Conservation (phyloP, 345 rosid genomes). For the Bruguiera sexangula region DNA sequence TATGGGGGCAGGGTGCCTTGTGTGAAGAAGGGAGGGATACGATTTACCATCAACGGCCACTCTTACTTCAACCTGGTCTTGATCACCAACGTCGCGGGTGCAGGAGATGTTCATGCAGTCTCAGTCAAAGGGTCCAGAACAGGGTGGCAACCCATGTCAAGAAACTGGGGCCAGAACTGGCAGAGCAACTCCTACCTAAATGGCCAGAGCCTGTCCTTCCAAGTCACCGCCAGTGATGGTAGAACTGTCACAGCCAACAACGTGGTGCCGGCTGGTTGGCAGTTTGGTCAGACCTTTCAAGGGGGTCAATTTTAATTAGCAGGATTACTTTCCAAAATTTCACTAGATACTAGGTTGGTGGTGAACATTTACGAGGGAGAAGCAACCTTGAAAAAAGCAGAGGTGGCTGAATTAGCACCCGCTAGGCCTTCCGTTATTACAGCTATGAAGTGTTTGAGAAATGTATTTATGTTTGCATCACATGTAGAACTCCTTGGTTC, state of each 20-base stretch:
- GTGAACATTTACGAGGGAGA: no score
- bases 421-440: no score
- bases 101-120: slow-evolving; percentile 51
- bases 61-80: slow-evolving; percentile 51
- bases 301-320: slow-evolving; percentile 44
- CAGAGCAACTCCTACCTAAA: slow-evolving; percentile 45
- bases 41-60: slow-evolving; percentile 52
- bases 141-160: slow-evolving; percentile 54
- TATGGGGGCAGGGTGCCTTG: slow-evolving; percentile 41
- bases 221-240: slow-evolving; percentile 50
- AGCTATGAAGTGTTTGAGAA: no score
- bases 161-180: slow-evolving; percentile 73
- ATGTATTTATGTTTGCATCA: no score
- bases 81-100: slow-evolving; percentile 57
- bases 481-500: no score
- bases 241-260: slow-evolving; percentile 41
- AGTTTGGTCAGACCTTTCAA: slow-evolving; percentile 55
- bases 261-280: slow-evolving; percentile 49
- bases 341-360: no score
- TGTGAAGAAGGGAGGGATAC: slow-evolving; percentile 46
- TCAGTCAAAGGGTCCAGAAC: slow-evolving; percentile 48
- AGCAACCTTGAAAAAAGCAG: no score
- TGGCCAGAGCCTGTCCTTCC: slow-evolving; percentile 51
- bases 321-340: no score
- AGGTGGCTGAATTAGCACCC: no score